A percentile compares a stretch with the other conserved stretches of the same genome.
phyloP scores from a whole-genome alignment of 208 protist genomes.

The Leishmania braziliensis region DNA sequence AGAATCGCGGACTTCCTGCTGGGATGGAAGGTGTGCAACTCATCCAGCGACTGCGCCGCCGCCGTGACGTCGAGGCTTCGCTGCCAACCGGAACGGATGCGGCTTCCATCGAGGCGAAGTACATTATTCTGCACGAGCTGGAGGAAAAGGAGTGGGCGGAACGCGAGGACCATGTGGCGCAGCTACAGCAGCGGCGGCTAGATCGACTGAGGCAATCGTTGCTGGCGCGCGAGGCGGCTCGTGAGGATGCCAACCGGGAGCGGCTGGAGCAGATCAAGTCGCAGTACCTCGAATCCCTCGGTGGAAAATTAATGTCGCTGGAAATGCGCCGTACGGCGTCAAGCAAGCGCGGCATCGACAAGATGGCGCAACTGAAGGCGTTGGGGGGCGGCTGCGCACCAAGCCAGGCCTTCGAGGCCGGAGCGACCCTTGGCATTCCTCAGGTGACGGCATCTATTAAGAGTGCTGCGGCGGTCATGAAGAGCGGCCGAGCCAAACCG shows the following conservation, averaged over 20 bases:
- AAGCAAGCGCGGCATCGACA: constrained; percentile 40
- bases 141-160: constrained; percentile 90
- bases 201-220: constrained; percentile 57
- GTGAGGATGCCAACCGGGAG: constrained; percentile 55
- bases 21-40: constrained; percentile 86
- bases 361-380: constrained; percentile 14
- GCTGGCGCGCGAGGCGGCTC: constrained; percentile 59
- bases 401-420: neutral
- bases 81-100: constrained; percentile 54
- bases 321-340: constrained; percentile 36
- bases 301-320: constrained; percentile 46
- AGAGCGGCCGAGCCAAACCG: constrained; percentile 3
- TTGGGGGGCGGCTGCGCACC: constrained; percentile 7
- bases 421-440: constrained; percentile 13
- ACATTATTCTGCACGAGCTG: constrained; percentile 64
- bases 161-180: constrained; percentile 73
- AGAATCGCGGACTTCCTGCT: constrained; percentile 70
- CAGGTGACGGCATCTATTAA: neutral
- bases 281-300: constrained; percentile 46
- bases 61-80: constrained; percentile 70
- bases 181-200: constrained; percentile 77
- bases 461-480: neutral
- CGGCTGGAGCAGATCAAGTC: constrained; percentile 68
- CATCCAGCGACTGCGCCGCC: constrained; percentile 88
- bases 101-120: constrained; percentile 52